These are phyloP conservation scores for Penicillium sp. DNA, from an alignment of 2,329 filamentous ascomycete species.

Conservation along the genomic window DNA sequence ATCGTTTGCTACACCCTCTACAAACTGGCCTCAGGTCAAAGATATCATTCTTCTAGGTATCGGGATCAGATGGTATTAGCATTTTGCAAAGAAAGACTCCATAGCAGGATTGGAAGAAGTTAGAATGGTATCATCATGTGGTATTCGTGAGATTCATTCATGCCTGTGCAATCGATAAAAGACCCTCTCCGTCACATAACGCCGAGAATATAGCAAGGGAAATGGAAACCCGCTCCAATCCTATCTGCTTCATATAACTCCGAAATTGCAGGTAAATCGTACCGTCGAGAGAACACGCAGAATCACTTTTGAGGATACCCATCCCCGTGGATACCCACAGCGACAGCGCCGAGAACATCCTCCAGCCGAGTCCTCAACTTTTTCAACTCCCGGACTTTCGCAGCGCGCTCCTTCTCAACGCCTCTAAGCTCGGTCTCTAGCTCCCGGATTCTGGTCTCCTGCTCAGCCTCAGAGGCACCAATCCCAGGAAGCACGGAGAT, in stretches of 20 bases:
- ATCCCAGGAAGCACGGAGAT: slow-evolving; percentile 50
- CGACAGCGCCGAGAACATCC: slow-evolving; percentile 43
- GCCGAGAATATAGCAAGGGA: background rate
- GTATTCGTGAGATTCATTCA: slow-evolving; percentile 2
- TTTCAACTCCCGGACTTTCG: slow-evolving; percentile 45
- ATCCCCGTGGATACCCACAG: slow-evolving; percentile 38
- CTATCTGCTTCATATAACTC: background rate
- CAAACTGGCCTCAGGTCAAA: background rate
- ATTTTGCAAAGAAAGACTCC: background rate
- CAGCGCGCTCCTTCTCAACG: slow-evolving; percentile 45
- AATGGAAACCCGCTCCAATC: background rate
- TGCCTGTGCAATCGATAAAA: slow-evolving; percentile 4
- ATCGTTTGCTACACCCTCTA: background rate
- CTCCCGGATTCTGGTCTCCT: slow-evolving; percentile 45
- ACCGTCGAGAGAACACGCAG: background rate
- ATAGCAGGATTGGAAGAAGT: background rate
- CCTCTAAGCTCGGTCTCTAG: slow-evolving; percentile 46
- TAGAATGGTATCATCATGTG: background rate
- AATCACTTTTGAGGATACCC: slow-evolving; percentile 12
- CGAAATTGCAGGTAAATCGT: background rate
- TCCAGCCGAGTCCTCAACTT: slow-evolving; percentile 44
- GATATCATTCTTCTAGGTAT: background rate
- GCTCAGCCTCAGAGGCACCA: slow-evolving; percentile 45
- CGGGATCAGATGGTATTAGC: background rate
- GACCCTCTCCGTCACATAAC: slow-evolving; percentile 2